Base-by-base conservation (phyloP, 805 yeast species). In the Saccharomycopsis sp. region DNA sequence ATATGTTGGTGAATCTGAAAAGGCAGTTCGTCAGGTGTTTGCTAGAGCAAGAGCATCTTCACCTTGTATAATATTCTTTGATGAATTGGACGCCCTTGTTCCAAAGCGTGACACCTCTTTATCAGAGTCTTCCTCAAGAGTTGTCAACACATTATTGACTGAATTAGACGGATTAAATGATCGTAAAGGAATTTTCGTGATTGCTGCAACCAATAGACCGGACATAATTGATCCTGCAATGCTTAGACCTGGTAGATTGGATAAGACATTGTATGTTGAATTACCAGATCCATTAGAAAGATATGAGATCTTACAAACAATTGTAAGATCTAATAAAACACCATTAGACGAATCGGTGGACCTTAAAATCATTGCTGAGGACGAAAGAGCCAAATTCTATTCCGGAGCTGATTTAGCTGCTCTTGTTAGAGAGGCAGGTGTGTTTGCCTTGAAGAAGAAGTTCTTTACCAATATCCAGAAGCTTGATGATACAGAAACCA, bases 211-310 rank as follows among this genome's bases (percentile, higher is more conserved):
- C 0, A 93, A 93, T 67, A 81, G 99, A 69, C 98, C 98, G 0
- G 99, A 93, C 70, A 93, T 93, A 89, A 94, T 93, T 64, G 99
- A 93, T 72, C 91, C 97, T 2, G 99, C 99, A 0, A 94, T 93
- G 98, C 74, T 94, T 52, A 82, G 99, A 69, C 98, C 98, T 0
- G 99, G 98, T 3, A 82, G 99, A 71, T 78, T 93, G 66, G 98
- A 94, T 69, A 94, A 93, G 72, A 89, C 97, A 1, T 75, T 93
- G 52, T 93, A 86, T 71, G 93, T 93, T 25, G 97, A 93, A 69
- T 77, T 93, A 55, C 99, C 99, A 2, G 81, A 82, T 3, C 81
- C 83, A 0, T 77, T 74, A 2, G 99, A 94, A 70, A 78, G 97
- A 62, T 73, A 79, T 2, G 97, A 92, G 63, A 94, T 93, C 60